phyloP scores from a whole-genome alignment of 2,329 filamentous ascomycete genomes.

The Colletotrichum sansevieriae region DNA sequence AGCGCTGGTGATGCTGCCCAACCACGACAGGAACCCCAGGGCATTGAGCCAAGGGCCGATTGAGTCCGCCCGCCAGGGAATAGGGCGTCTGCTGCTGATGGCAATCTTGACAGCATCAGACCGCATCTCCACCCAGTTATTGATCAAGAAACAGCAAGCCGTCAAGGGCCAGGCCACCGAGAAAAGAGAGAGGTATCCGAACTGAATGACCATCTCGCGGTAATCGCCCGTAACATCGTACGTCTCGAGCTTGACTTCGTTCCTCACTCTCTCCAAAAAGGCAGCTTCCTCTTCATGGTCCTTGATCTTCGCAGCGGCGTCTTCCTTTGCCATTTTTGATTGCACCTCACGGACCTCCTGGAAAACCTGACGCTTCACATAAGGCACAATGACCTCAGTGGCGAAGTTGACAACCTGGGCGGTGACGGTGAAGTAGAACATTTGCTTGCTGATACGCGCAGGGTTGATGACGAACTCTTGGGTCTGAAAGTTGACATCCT shows the following conservation, averaged over 20 bases:
- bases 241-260: conserved; percentile 82
- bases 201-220: conserved; percentile 92
- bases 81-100: conserved; percentile 87
- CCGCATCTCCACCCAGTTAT: conserved; percentile 96
- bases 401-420: conserved; percentile 90
- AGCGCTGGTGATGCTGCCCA: conserved; percentile 88
- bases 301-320: conserved; percentile 59
- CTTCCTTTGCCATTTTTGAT: conserved; percentile 68
- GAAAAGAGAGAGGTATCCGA: conserved; percentile 89
- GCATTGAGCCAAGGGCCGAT: conserved; percentile 94
- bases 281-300: conserved; percentile 83
- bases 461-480: conserved; percentile 85
- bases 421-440: conserved; percentile 96
- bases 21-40: conserved; percentile 91
- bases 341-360: conserved; percentile 84
- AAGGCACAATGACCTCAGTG: conserved; percentile 87
- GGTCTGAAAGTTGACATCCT: conserved; percentile 77
- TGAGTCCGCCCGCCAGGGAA: conserved; percentile 89
- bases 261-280: conserved; percentile 85
- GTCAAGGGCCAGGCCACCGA: conserved; percentile 97
- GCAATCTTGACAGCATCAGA: conserved; percentile 96
- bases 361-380: conserved; percentile 82
- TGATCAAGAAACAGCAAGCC: conserved; percentile 87
- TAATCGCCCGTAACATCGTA: conserved; percentile 95
- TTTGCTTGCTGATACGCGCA: conserved; percentile 85